Evolutionary conservation across 2,329 filamentous ascomycete species (phyloP).

Genomic region (Penicillium sp.): DNA sequence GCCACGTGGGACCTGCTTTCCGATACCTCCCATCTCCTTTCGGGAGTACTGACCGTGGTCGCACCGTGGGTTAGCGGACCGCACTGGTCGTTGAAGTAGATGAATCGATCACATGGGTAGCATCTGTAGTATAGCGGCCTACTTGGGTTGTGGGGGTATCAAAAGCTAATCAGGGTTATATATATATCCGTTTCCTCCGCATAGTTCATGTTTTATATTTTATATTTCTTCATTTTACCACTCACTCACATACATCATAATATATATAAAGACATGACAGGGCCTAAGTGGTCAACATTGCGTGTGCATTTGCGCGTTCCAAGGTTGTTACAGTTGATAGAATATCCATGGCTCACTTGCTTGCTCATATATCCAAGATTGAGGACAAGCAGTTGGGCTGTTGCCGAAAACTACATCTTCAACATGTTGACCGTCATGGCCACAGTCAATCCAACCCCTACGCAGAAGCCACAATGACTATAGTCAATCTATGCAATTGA

Average conservation of each 20-base stretch:
- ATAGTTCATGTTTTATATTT: no score
- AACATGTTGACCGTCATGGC: background rate
- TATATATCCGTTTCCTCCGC: no score
- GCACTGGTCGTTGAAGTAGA: background rate
- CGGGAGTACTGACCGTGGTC: background rate
- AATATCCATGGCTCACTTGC: background rate
- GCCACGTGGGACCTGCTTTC: background rate
- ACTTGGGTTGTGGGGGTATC: background rate
- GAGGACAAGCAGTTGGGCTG: background rate
- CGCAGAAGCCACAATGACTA: conserved; percentile 2
- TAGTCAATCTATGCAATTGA: conserved; percentile 15
- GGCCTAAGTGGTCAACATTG: background rate
- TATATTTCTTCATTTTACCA: no score
- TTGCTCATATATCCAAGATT: background rate
- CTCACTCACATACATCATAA: no score
- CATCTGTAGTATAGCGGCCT: background rate
- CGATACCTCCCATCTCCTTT: background rate
- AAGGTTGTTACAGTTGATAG: background rate
- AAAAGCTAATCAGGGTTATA: no score
- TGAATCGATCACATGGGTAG: background rate
- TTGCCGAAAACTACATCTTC: background rate
- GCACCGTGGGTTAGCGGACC: background rate
- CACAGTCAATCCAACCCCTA: background rate
- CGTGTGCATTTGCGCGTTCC: background rate
- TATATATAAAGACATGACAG: no score